Base-by-base conservation (phyloP, 495 filamentous ascomycete genomes). In the Hypoxylon lienhwacheense region DNA sequence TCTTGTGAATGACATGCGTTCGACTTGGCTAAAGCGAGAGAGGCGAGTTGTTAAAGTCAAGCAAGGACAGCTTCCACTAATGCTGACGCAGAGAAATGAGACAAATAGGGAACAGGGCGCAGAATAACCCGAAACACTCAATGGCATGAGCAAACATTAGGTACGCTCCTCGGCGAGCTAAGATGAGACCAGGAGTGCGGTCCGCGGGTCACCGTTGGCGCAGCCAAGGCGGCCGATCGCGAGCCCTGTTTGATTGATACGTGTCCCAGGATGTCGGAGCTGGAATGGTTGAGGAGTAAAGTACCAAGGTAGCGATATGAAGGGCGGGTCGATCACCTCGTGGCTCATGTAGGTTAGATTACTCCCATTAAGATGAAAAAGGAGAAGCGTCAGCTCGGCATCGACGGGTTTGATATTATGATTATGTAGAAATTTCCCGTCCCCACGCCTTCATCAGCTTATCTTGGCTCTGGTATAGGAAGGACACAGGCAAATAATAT, bases 231-330 rank as follows among this genome's bases (percentile, higher is more conserved):
- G 20, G 21, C 37, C 21, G 37, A 11, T 11, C 21, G 11, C 3
- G n/a, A 32, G 31, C 28, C 28, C 10, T 7, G 28, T n/a, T 31
- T 31, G 24, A 26, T 52, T 20, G 7, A n/a, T 14, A n/a, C 12
- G 14, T 22, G 51, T 55, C 42, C 58, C 58, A 55, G 42, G 53
- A 41, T 33, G 37, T 55, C 58, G 58, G 58, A 55, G 55, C 39
- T 47, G 35, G 51, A 24, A 36, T 14, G 34, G 42, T 39, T 49
- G 25, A 32, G 15, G 39, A 40, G 17, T 41, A 47, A 41, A 12
- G 21, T 34, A 36, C 17, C 19, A 52, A 12, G 29, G 26, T 25
- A 22, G 8, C 34, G 8, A 28, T 33, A 46, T 46, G 10, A 22
- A 15, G 51, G 14, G 31, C 20, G 33, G 49, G 49, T 28, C 36